These are phyloP conservation scores for Teratosphaeria zuluensis DNA, from an alignment of 2,329 filamentous ascomycete genomes.

Conservation along the genomic window DNA sequence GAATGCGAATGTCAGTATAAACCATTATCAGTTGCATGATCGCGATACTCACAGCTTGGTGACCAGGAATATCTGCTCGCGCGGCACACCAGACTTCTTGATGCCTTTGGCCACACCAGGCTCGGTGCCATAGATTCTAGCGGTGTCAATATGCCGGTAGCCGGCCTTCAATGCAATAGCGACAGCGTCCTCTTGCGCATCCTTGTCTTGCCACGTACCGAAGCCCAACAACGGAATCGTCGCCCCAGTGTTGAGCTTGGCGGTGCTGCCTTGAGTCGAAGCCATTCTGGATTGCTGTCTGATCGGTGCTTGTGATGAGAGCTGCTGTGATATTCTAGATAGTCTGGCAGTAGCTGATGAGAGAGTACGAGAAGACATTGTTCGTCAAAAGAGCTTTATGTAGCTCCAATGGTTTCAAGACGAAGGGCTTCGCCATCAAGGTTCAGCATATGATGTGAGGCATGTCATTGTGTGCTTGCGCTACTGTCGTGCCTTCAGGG, in stretches of 20 bases:
- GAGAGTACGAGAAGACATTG: slow-evolving; percentile 8
- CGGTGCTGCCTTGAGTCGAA: slow-evolving; percentile 18
- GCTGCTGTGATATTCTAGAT: slow-evolving; percentile 14
- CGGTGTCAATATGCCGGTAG: slow-evolving; percentile 44
- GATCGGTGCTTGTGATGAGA: slow-evolving; percentile 15
- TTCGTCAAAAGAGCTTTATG: not conserved
- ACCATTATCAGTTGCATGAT: no score
- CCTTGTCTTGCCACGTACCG: slow-evolving; percentile 39
- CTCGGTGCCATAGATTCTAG: slow-evolving; percentile 44
- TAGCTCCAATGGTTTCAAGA: not conserved
- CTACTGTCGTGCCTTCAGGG: not conserved
- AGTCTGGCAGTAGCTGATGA: slow-evolving; percentile 13
- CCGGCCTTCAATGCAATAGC: slow-evolving; percentile 37
- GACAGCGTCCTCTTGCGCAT: slow-evolving; percentile 38
- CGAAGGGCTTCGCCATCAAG: not conserved
- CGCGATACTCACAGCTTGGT: slow-evolving; percentile 37
- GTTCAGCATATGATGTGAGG: not conserved
- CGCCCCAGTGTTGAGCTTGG: slow-evolving; percentile 29
- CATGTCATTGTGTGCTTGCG: not conserved
- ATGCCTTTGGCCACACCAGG: slow-evolving; percentile 56
- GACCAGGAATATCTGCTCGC: slow-evolving; percentile 56
- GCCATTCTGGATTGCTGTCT: slow-evolving; percentile 19
- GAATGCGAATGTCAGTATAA: no score
- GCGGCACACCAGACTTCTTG: slow-evolving; percentile 52
- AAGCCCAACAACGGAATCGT: slow-evolving; percentile 36